Evolutionary conservation across 768 basidiomycete genomes (phyloP).

Genomic region (Russula virescens): DNA sequence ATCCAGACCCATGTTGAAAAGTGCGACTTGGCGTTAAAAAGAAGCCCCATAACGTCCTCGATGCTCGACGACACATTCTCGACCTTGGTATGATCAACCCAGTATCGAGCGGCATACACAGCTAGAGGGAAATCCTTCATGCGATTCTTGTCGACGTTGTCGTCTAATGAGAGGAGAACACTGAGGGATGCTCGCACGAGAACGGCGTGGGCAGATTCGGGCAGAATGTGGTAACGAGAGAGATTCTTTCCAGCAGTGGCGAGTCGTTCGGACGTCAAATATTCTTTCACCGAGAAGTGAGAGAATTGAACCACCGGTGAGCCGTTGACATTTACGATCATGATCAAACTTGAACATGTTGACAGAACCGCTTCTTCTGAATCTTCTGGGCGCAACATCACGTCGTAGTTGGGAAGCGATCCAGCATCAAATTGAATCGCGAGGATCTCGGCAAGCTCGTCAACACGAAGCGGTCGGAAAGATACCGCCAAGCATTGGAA

Average conservation of each 20-base stretch:
- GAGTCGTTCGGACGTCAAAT: neutral
- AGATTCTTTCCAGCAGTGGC: conserved; percentile 37
- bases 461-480: no score
- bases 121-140: neutral
- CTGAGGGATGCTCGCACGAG: neutral
- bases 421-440: neutral
- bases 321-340: neutral
- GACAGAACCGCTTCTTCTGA: neutral
- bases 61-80: neutral
- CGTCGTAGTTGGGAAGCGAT: neutral
- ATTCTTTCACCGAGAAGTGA: neutral
- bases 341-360: neutral
- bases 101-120: neutral
- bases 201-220: neutral
- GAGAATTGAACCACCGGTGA: neutral
- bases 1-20: neutral
- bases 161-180: neutral
- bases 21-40: neutral
- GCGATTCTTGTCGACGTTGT: neutral
- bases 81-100: neutral
- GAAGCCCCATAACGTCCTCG: neutral
- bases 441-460: neutral
- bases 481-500: no score
- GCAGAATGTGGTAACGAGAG: neutral
- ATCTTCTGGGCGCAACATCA: neutral